Conservation (phyloP, 768 basidiomycete species). For the Termitomyces sp. region DNA sequence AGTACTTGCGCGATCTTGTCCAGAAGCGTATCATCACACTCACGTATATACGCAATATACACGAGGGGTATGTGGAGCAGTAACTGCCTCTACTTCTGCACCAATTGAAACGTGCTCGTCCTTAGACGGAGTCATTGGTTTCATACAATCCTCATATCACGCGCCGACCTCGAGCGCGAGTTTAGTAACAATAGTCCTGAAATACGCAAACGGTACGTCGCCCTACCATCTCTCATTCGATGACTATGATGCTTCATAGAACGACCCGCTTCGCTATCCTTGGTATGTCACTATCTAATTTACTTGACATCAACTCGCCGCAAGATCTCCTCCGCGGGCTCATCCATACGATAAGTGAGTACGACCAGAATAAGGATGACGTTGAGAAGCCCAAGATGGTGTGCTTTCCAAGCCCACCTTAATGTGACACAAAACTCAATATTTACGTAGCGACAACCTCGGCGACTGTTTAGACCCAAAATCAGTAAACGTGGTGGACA, state of each 20-base stretch:
- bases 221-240: not conserved
- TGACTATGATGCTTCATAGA: constrained; percentile 29
- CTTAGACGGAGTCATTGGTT: constrained; percentile 80
- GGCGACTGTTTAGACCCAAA: constrained; percentile 60
- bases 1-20: constrained; percentile 73
- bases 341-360: constrained; percentile 66
- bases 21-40: constrained; percentile 83
- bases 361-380: constrained; percentile 74
- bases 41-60: constrained; percentile 79
- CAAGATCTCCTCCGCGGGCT: constrained; percentile 76
- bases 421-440: constrained; percentile 2
- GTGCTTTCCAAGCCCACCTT: constrained; percentile 10
- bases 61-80: constrained; percentile 65
- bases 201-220: constrained; percentile 72
- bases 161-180: constrained; percentile 63
- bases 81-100: not conserved
- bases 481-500: constrained; percentile 47
- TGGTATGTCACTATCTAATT: constrained; percentile 78
- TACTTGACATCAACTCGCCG: constrained; percentile 78
- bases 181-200: constrained; percentile 71
- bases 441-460: constrained; percentile 20
- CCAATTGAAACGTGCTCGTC: not conserved
- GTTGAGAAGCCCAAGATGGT: constrained; percentile 73
- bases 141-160: constrained; percentile 78
- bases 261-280: constrained; percentile 81